Evolutionary conservation across 768 basidiomycete genomes (phyloP), one percentile per base, ranked within the genome.

Genomic region (Psilocybe cyanescens): DNA sequence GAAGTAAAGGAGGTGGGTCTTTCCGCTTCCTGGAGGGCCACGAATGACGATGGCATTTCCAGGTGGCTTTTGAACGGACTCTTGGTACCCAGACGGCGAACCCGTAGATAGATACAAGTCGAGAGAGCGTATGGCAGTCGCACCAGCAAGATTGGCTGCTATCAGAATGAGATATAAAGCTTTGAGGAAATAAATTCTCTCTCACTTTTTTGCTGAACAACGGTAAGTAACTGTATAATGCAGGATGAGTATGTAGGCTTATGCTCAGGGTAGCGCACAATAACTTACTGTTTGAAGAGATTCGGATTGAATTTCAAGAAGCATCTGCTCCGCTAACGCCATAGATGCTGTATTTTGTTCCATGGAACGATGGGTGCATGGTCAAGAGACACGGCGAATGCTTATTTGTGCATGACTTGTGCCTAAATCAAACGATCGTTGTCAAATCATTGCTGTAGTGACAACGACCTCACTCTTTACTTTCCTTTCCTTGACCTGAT

Each of bases 21-120:
- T 95, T 30, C 91, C 93, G 5, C 88, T 86, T 29, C 80, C 82
- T 3, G 92, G 78, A 2, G 87, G 83, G 1, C 93, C 93, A 73
- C 93, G 89, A 19, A 95, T 79, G 73, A 92, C 89, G 64, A 94
- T 75, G 44, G 91, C 80, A 70, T 92, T 88, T 37, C 89, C 89
- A 49, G 51, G 33, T 16, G 79, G 77, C 72, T 66, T 51, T 54
- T 56, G 55, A 33, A 28, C 35, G 55, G 54, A 61, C 28, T 35
- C 30, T n/a, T 31, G 28, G 45, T 44, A 54, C 55, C 28, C 49
- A 29, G 30, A 54, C 58, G 41, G 46, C 49, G 57, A 31, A 39
- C 29, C 35, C n/a, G 67, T 54, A 61, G 66, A 63, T 60, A 75
- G 63, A 61, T 75, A 70, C 14, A 67, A 63, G 66, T 82, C 80